Evolutionary conservation across 192 early-diverging fungal species (phyloP), one percentile per base, ranked within the genome.

Genomic region (Thamnidium elegans): DNA sequence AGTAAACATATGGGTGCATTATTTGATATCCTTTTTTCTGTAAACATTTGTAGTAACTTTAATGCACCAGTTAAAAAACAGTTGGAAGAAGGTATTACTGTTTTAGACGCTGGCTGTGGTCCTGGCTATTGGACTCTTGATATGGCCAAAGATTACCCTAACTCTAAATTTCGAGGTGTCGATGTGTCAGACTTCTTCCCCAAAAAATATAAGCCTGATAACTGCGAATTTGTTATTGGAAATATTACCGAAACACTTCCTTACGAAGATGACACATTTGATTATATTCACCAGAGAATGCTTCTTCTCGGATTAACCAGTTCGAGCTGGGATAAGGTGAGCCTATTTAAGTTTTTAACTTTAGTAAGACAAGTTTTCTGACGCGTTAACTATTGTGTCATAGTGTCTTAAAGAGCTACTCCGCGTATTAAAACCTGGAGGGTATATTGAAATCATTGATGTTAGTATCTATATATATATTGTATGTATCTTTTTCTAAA

Each of bases 121-220:
- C 71, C 75, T 11, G 71, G 50, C 3, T 66, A 67, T 13, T 73
- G 71, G 71, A 51, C 68, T 7, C 11, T 77, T 13, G 79, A 84
- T 58, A 77, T 84, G 72, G 78, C 82, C 15, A 72, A 74, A 17
- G 79, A 72, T 31, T 76, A 75, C 58, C 76, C 75, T 42, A 61
- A 70, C 34, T 70, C 73, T 13, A 71, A 68, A 3, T 81, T 84
- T 48, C 65, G 71, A 51, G 82, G 79, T 1, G 62, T 81, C 23
- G 82, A 84, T 21, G 78, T 81, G 15, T 72, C 76, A 15, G 31
- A 61, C n/a, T 59, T 72, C 7, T 73, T 70, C 42, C 71, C 71
- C 14, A n/a, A 55, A 11, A 32, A 23, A 42, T 54, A 51, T 20
- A 60, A 62, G 23, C 70, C 65, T 6, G 30, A 34, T 5, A 72